A percentile compares a stretch with the other conserved stretches of the same genome.
phyloP scores from a whole-genome alignment of 257 asterid species.

The Nicotiana paniculata region DNA sequence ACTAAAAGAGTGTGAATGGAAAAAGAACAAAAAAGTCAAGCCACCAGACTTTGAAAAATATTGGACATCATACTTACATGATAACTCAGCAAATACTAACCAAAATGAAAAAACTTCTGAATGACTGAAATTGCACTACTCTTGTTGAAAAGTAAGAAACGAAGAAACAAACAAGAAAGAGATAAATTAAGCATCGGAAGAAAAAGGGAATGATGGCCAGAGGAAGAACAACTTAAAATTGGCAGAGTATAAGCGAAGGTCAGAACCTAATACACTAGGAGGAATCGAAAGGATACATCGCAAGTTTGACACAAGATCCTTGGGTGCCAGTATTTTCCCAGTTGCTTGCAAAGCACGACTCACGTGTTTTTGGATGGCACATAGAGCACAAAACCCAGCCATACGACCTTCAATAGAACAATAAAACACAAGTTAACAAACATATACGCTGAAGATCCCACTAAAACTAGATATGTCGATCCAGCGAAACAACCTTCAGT shows the following conservation, averaged over 20 bases:
- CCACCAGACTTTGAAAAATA: not conserved
- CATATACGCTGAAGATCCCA: conserved; percentile 12
- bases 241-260: not conserved
- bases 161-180: not conserved
- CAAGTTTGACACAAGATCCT: conserved; percentile 94
- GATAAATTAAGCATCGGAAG: not conserved
- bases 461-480: not conserved
- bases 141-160: not conserved
- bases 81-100: not conserved
- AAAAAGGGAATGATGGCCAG: not conserved
- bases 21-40: not conserved
- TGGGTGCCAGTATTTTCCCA: conserved; percentile 93
- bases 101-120: not conserved
- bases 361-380: conserved; percentile 96
- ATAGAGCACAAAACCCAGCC: conserved; percentile 94
- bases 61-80: not conserved
- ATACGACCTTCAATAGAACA: conserved; percentile 58
- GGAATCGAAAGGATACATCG: conserved; percentile 63
- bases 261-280: not conserved
- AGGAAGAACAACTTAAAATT: not conserved
- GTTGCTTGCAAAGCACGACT: conserved; percentile 92
- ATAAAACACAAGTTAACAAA: conserved; percentile 8
- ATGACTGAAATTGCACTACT: not conserved
- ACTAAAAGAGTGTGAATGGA: not conserved
- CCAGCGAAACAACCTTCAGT: conserved; percentile 80